Evolutionary conservation across 192 early-diverging fungal genomes (phyloP).

Genomic region (Backusella australiensis): DNA sequence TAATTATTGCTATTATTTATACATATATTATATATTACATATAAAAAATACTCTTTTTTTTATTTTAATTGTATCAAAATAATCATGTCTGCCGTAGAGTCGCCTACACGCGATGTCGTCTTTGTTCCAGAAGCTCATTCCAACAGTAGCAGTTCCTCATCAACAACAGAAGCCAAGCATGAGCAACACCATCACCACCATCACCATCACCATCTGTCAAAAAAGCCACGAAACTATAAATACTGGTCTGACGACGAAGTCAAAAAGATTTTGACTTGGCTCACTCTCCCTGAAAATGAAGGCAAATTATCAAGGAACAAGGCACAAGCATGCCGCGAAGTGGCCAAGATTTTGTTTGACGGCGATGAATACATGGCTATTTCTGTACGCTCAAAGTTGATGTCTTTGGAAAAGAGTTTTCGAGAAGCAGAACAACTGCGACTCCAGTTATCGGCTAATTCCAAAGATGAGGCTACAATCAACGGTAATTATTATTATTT

Average conservation of each 20-base stretch:
- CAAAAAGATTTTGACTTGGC: background rate
- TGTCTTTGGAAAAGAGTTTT: background rate
- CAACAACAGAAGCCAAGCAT: background rate
- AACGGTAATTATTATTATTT: background rate
- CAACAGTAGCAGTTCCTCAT: background rate
- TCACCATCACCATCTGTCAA: background rate
- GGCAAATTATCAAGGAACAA: conserved; percentile 8
- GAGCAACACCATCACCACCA: background rate
- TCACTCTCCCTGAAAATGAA: background rate
- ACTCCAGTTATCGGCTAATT: background rate
- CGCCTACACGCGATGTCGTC: background rate
- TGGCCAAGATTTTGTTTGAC: background rate
- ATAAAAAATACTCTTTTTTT: background rate
- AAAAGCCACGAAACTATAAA: conserved; percentile 14
- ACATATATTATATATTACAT: too few species aligned
- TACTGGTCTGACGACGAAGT: conserved; percentile 11
- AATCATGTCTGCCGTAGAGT: background rate
- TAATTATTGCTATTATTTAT: too few species aligned
- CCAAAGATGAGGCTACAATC: background rate
- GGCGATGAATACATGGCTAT: conserved; percentile 11
- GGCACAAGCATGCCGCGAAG: conserved; percentile 3
- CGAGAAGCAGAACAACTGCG: background rate
- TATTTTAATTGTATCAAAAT: background rate
- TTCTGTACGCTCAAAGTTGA: background rate
- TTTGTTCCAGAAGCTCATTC: background rate